A percentile compares a stretch with the other conserved stretches of the same genome.
Evolutionary conservation across 495 filamentous ascomycete species (phyloP).

Genomic region (Elasticomyces elasticus): DNA sequence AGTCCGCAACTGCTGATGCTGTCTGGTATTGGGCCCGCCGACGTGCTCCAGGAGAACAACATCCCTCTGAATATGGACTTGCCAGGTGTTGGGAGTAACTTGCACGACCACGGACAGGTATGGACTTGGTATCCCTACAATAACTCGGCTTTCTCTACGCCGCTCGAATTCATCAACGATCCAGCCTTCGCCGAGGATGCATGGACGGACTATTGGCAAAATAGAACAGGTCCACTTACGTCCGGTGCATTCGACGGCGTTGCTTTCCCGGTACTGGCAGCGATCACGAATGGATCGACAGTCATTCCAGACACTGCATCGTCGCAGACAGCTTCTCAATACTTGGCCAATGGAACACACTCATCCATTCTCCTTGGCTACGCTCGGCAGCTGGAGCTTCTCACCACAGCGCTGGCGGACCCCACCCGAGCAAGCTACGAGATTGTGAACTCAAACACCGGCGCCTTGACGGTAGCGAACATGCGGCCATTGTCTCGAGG

Average conservation of each 20-base stretch:
- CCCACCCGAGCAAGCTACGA: constrained; percentile 34
- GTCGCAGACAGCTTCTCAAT: constrained; percentile 17
- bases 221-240: constrained; percentile 34
- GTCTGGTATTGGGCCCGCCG: constrained; percentile 25
- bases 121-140: constrained; percentile 18
- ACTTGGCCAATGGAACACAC: constrained; percentile 32
- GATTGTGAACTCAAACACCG: constrained; percentile 35
- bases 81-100: constrained; percentile 24
- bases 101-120: constrained; percentile 25
- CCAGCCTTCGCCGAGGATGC: constrained; percentile 12
- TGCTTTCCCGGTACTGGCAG: constrained; percentile 34
- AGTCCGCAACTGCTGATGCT: constrained; percentile 30
- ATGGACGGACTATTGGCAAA: constrained; percentile 16
- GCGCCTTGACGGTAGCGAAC: constrained; percentile 23
- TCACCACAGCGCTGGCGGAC: constrained; percentile 29
- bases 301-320: constrained; percentile 23
- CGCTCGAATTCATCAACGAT: constrained; percentile 15
- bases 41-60: constrained; percentile 3
- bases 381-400: constrained; percentile 27
- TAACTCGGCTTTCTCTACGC: constrained; percentile 10
- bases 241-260: constrained; percentile 33
- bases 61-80: constrained; percentile 16
- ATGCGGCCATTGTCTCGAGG: constrained; percentile 28
- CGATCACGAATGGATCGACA: constrained; percentile 18
- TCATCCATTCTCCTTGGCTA: constrained; percentile 35